phyloP scores from a whole-genome alignment of 2,329 filamentous ascomycete genomes.

The Beauveria sp. region DNA sequence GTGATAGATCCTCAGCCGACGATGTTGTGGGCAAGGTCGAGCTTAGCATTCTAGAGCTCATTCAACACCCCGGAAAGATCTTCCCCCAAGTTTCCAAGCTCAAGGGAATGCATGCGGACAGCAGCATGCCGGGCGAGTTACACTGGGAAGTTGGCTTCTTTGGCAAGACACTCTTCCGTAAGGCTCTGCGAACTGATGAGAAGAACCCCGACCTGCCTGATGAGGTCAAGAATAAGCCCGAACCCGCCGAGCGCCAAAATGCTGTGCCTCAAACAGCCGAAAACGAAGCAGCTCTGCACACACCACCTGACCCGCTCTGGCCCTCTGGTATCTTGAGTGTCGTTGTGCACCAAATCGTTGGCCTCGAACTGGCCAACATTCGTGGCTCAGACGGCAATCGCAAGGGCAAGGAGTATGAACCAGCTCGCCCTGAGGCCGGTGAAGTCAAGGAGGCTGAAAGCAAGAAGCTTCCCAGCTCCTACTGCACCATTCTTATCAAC shows the following conservation, averaged over 20 bases:
- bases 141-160: conserved; percentile 97
- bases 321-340: conserved; percentile 83
- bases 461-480: conserved; percentile 75
- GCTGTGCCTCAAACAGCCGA: conserved; percentile 61
- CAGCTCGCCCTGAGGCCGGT: conserved; percentile 71
- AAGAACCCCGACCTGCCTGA: conserved; percentile 72
- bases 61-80: conserved; percentile 86
- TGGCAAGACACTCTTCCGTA: conserved; percentile 79
- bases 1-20: conserved; percentile 83
- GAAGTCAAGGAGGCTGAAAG: conserved; percentile 81
- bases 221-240: conserved; percentile 62
- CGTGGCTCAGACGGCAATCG: conserved; percentile 76
- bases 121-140: conserved; percentile 84
- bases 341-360: conserved; percentile 90
- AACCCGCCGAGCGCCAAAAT: conserved; percentile 76
- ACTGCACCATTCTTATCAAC: conserved; percentile 87
- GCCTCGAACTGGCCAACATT: conserved; percentile 84
- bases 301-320: conserved; percentile 93
- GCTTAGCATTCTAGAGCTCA: conserved; percentile 87
- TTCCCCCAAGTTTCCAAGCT: conserved; percentile 82
- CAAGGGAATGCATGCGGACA: conserved; percentile 73
- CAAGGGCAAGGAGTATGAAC: conserved; percentile 81
- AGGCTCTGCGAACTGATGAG: conserved; percentile 77
- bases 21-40: conserved; percentile 95
- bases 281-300: conserved; percentile 81